Evolutionary conservation across 2,329 filamentous ascomycete species (phyloP), one percentile per base, ranked within the genome.

Genomic region (Phialemoniopsis sp.): DNA sequence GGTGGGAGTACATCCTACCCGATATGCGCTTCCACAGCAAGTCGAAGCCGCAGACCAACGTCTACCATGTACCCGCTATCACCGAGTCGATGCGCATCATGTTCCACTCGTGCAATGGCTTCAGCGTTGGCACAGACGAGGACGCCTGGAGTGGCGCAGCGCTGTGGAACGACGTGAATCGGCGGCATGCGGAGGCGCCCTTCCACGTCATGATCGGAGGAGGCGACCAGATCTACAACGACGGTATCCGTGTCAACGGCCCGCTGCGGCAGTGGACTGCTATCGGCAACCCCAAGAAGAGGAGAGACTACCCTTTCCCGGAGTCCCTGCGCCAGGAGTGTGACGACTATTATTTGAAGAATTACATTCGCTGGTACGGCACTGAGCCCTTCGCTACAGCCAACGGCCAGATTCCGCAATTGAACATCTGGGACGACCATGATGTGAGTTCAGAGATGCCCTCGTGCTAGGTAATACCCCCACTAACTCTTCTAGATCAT

Each of bases 391-490:
- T 96, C 61, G 84, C 87, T 2, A 72, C 85, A 53, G 88, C 88
- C 28, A 94, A 90, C 50, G 85, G 86, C 2, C 89, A 96, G 59
- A 97, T 98, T 45, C 83, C 93, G 2, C 94, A 95, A 78, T 68
- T 98, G 48, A 98, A 97, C 55, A 87, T 98, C 33, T 98, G 91
- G 90, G 93, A 98, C 60, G 93, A 98, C 52, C 93, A 97, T 59
- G 87, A 93, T 57, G 58, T 78, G 68, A 75, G 66, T 76, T 70
- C 10, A 15, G 9, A 15, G 29, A 7, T 16, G 16, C 13, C 13
- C 14, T 12, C n/a, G 4, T 14, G 5, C 10, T 8, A 8, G 2
- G 10, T 10, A 13, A 35, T 28, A 18, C 39, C 40, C n/a, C 34
- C 10, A 14, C 14, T 4, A 2, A 8, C 13, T 13, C 10, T 6